Percentiles rank a stretch among this genome's conserved stretches.
phyloP scores from a whole-genome alignment of 441 rosid genomes.

The Syzygium malaccense region DNA sequence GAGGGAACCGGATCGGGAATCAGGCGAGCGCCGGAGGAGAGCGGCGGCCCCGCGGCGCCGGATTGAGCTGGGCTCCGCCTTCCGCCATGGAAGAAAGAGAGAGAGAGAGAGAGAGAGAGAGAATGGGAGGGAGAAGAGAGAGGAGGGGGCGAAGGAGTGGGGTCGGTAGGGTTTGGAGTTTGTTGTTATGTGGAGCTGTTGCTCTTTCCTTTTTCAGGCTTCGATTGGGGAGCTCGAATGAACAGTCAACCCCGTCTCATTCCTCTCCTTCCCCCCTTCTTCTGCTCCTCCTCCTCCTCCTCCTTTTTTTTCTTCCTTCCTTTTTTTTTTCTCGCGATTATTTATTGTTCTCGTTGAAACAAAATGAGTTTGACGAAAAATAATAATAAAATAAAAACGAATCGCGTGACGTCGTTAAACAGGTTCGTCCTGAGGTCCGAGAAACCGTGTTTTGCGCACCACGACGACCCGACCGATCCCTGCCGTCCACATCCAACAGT shows the following conservation, averaged over 20 bases:
- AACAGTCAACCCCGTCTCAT: background rate
- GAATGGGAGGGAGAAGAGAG: constrained; percentile 13
- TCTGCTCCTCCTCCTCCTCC: background rate
- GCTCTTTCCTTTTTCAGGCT: background rate
- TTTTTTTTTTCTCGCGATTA: background rate
- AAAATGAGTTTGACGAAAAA: background rate
- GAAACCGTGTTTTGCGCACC: background rate
- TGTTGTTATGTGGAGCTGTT: background rate
- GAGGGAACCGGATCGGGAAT: constrained; percentile 17
- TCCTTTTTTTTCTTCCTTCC: background rate
- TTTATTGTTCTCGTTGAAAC: background rate
- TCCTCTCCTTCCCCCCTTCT: background rate
- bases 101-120: background rate
- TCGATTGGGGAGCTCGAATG: background rate
- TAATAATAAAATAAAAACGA: background rate
- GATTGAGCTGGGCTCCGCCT: background rate
- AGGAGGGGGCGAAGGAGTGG: background rate
- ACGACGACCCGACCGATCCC: background rate
- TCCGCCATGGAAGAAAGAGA: background rate
- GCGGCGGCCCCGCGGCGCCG: background rate
- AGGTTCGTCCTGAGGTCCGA: background rate
- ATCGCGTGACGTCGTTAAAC: background rate
- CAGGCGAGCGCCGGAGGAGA: background rate
- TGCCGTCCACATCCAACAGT: background rate
- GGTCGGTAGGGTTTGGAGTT: constrained; percentile 9